phyloP scores from a whole-genome alignment of 2,329 filamentous ascomycete species.

The Fusarium brevicatenulatum region DNA sequence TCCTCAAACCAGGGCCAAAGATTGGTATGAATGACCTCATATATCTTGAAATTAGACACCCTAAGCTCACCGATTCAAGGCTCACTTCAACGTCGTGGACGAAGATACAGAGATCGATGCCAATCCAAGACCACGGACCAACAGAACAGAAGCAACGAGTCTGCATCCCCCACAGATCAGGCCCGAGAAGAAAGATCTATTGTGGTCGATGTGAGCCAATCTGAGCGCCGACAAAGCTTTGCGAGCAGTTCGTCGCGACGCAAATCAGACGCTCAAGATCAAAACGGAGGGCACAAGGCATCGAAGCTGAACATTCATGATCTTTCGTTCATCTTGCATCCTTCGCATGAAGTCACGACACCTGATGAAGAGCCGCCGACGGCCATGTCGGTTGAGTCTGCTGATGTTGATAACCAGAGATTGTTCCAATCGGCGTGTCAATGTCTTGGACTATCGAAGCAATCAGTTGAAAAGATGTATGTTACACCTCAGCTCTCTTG shows the following conservation, averaged over 20 bases:
- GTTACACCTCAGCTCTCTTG: accelerated
- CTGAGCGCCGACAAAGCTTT: neutral
- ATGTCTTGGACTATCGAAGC: neutral
- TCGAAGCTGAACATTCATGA: neutral
- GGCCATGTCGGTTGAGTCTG: neutral
- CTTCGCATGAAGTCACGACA: neutral
- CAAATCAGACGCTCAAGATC: neutral
- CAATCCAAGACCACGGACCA: neutral
- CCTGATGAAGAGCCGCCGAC: neutral
- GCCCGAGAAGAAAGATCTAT: neutral
- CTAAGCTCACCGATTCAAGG: neutral
- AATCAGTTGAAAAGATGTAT: neutral
- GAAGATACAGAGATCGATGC: neutral
- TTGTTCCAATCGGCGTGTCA: neutral
- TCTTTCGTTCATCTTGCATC: neutral
- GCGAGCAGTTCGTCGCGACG: neutral
- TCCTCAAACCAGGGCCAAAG: neutral
- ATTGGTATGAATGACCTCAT: neutral
- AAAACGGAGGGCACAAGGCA: neutral
- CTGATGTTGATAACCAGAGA: neutral
- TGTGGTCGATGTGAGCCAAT: neutral
- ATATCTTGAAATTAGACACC: accelerated
- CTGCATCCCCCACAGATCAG: neutral
- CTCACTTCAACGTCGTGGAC: neutral
- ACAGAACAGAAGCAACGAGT: neutral